Evolutionary conservation across 257 asterid genomes (phyloP).

Genomic region (Gentiana dahurica): DNA sequence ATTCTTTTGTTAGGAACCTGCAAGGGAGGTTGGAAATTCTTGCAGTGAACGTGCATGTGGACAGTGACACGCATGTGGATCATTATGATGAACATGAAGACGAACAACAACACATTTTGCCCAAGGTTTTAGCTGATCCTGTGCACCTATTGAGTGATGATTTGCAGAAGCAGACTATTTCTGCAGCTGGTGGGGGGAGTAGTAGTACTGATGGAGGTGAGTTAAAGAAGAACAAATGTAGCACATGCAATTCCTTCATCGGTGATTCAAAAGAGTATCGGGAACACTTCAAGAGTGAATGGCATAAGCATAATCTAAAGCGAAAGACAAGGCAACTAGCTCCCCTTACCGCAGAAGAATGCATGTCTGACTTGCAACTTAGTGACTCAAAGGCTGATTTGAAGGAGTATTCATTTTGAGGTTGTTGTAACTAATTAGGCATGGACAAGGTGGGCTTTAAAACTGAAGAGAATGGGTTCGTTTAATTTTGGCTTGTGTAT

Average conservation of each 20-base stretch:
- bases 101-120: conserved; percentile 27
- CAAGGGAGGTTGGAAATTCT: conserved; percentile 83
- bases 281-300: conserved; percentile 90
- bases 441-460: background rate
- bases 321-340: conserved; percentile 76
- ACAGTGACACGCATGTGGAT: conserved; percentile 55
- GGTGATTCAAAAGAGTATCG: conserved; percentile 75
- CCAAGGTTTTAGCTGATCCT: conserved; percentile 21
- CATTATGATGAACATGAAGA: conserved; percentile 68
- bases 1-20: conserved; percentile 52
- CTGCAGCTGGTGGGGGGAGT: conserved; percentile 12
- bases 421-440: background rate
- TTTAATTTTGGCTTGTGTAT: too few species aligned
- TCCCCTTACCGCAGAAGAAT: conserved; percentile 81
- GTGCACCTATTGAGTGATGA: conserved; percentile 37
- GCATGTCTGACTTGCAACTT: conserved; percentile 55
- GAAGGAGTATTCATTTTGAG: conserved; percentile 80
- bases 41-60: conserved; percentile 75
- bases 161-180: conserved; percentile 49
- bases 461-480: too few species aligned
- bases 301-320: conserved; percentile 90
- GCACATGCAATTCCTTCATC: conserved; percentile 63
- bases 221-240: conserved; percentile 63
- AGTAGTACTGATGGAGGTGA: conserved; percentile 39
- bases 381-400: conserved; percentile 63